Evolutionary conservation across 352 stramenopile species (phyloP).

Genomic region (Pythium scleroteichum): DNA sequence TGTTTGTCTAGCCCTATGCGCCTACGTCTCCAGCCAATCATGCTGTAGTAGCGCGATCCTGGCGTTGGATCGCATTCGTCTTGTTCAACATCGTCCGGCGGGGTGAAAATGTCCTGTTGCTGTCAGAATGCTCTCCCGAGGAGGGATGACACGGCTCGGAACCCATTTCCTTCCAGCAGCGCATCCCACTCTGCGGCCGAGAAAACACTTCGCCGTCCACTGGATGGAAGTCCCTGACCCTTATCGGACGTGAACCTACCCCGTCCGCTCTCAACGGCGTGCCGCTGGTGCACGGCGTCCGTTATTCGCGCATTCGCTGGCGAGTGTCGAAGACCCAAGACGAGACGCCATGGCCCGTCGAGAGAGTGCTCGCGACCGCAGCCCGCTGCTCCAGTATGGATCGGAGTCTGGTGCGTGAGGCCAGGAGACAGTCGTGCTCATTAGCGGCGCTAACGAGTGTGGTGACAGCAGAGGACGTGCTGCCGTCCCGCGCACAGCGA

Average conservation of each 20-base stretch:
- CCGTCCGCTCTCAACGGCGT: slow-evolving; percentile 1
- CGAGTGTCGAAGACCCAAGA: background rate
- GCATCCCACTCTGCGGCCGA: slow-evolving; percentile 11
- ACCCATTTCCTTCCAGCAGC: slow-evolving; percentile 7
- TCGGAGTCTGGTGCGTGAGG: slow-evolving; percentile 37
- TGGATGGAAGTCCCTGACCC: background rate
- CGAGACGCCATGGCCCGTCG: slow-evolving; percentile 11
- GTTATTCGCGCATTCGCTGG: slow-evolving; percentile 25
- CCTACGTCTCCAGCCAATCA: background rate
- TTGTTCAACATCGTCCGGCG: slow-evolving; percentile 3
- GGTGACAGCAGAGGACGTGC: slow-evolving; percentile 13
- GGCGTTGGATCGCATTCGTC: slow-evolving; percentile 14
- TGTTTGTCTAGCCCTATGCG: slow-evolving; percentile 8
- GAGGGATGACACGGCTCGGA: background rate
- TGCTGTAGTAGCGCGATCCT: background rate
- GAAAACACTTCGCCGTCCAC: slow-evolving; percentile 23
- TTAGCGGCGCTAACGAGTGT: background rate
- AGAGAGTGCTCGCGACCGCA: slow-evolving; percentile 41
- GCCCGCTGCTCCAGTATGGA: slow-evolving; percentile 61
- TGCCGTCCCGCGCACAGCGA: slow-evolving; percentile 18
- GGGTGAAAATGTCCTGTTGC: background rate
- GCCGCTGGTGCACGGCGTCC: slow-evolving; percentile 2
- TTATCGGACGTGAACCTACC: slow-evolving; percentile 2
- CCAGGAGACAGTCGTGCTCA: background rate
- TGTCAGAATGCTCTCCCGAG: background rate